Percentiles rank a stretch among this genome's conserved stretches.
Conservation (phyloP, 2,329 filamentous ascomycete genomes). For the Ramichloridium luteum region DNA sequence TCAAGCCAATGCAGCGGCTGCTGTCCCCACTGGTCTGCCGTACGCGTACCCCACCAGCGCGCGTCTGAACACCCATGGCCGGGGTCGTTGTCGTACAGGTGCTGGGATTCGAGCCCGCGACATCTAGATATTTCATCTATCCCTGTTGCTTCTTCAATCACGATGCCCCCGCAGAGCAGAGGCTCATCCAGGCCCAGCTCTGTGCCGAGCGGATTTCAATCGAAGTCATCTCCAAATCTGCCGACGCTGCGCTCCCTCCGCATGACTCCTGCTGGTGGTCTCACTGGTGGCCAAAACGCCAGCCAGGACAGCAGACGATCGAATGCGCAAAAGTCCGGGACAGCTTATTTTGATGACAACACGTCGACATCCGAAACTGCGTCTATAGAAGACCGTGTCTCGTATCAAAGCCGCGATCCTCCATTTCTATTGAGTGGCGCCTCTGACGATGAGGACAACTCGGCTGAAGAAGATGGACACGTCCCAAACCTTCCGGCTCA, state of each 20-base stretch:
- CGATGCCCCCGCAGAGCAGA: conserved; percentile 34
- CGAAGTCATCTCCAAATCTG: conserved; percentile 36
- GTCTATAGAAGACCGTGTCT: conserved; percentile 28
- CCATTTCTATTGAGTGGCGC: conserved; percentile 19
- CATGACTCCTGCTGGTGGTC: too few relatives aligned
- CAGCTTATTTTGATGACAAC: conserved; percentile 18
- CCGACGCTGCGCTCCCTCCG: conserved; percentile 29
- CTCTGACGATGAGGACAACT: conserved; percentile 18
- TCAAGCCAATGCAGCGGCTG: too few relatives aligned
- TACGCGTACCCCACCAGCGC: too few relatives aligned
- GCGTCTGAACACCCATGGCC: too few relatives aligned
- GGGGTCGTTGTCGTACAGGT: too few relatives aligned
- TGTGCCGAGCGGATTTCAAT: conserved; percentile 31
- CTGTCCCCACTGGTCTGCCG: too few relatives aligned
- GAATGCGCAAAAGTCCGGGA: conserved; percentile 5
- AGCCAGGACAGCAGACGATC: conserved; percentile 3
- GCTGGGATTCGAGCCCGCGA: too few relatives aligned
- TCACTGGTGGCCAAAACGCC: too few relatives aligned
- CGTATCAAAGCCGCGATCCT: conserved; percentile 18
- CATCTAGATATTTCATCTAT: too few relatives aligned
- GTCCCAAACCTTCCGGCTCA: conserved; percentile 19
- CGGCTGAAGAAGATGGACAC: conserved; percentile 21
- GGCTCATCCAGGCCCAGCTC: conserved; percentile 20
- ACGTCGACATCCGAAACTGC: conserved; percentile 29
- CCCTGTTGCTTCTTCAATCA: too few relatives aligned